Evolutionary conservation across 129 eudicot genomes (phyloP), one percentile per base, ranked within the genome.

Genomic region (Rutidosis leptorrhynchoides): DNA sequence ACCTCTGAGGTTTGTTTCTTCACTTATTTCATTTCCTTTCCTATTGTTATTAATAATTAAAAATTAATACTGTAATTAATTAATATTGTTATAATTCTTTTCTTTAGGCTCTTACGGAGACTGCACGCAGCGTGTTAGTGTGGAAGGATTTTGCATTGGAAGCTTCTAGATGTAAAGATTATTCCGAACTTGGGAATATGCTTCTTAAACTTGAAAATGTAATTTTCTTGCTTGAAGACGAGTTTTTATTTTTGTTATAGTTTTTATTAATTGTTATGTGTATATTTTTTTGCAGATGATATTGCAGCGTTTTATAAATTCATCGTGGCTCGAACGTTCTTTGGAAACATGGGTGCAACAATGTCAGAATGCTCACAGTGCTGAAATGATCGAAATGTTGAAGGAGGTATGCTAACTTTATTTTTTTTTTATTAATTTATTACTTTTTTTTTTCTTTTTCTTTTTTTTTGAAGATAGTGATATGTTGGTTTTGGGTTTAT

Each of bases 131-230:
- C 62, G 76, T 87, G 65, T 73, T 40, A 78, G 86, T 80, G n/a
- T 84, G 90, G 97, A 94, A 90, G 86, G 94, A 86, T 37, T 94
- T 94, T 84, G 95, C 97, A 4, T 54, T 77, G 80, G 97, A 94
- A 77, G 97, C 95, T 81, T 89, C 95, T n/a, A 77, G 82, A 51
- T 89, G 97, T 77, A 94, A 83, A 74, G 82, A 83, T 78, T 94
- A 94, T 57, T 74, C 87, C 16, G 95, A 89, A 81, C 89, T 84
- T 56, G 99, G 97, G 78, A 89, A 83, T 79, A 80, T 86, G 90
- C 97, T 89, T 77, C 71, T 81, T 77, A 87, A 94, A 82, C 90
- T 94, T 68, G 83, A 85, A 58, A 81, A 75, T 73, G 99, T 94
- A 86, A 82, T 58, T 64, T 64, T 69, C 33, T 64, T 70, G 30